phyloP scores from a whole-genome alignment of 257 asterid species.

The Haberlea rhodopensis region DNA sequence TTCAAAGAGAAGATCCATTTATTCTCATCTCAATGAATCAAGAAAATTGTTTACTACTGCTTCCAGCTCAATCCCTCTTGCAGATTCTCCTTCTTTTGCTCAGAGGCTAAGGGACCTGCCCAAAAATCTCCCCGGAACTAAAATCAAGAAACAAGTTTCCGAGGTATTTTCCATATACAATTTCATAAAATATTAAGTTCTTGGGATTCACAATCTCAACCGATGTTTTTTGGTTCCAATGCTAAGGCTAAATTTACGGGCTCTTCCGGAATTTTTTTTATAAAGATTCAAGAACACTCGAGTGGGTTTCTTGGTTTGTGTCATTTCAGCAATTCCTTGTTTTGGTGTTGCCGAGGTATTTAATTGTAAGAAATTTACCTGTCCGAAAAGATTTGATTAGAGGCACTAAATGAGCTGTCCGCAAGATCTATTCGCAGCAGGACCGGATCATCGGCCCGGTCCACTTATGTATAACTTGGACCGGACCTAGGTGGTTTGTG shows the following conservation, averaged over 20 bases:
- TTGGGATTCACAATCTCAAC: too few relatives aligned
- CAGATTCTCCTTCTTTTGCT: constrained; percentile 51
- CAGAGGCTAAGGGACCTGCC: constrained; percentile 80
- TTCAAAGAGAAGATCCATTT: constrained; percentile 38
- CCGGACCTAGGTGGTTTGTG: background rate
- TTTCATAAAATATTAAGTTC: background rate
- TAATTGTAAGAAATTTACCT: too few relatives aligned
- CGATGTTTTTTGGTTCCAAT: background rate
- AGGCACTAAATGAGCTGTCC: too few relatives aligned
- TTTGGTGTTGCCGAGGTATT: too few relatives aligned
- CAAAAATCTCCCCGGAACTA: constrained; percentile 72
- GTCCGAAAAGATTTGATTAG: too few relatives aligned
- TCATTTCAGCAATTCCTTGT: too few relatives aligned
- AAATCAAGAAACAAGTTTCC: constrained; percentile 71
- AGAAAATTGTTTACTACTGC: constrained; percentile 28
- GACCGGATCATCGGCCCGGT: too few relatives aligned
- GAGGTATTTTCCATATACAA: constrained; percentile 38
- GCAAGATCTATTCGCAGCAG: too few relatives aligned
- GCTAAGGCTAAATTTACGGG: too few relatives aligned
- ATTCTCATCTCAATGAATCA: constrained; percentile 9
- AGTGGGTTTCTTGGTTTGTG: too few relatives aligned
- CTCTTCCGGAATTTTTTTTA: too few relatives aligned
- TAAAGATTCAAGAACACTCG: too few relatives aligned
- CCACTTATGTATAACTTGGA: background rate
- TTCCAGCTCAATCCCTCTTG: constrained; percentile 29